Conservation (phyloP, 1,284 basidiomycete genomes). For the Caloboletus inedulis region DNA sequence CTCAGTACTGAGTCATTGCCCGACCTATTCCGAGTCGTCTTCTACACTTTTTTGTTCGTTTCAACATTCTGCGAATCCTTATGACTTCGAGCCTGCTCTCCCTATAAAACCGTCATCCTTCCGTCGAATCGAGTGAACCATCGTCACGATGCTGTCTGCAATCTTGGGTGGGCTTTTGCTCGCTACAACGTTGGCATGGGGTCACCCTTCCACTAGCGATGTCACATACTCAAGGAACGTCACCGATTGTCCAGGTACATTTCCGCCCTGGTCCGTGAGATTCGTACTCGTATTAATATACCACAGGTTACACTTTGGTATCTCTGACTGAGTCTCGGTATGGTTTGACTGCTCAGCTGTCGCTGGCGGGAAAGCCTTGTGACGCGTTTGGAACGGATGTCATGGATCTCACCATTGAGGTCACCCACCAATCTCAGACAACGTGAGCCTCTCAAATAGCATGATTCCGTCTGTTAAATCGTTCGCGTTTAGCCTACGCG, state of each 20-base stretch:
- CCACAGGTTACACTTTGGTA: slow-evolving; percentile 50
- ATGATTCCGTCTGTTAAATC: not conserved
- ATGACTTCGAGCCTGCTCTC: not conserved
- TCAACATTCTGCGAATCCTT: not conserved
- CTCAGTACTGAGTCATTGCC: too few relatives aligned
- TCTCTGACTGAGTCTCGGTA: slow-evolving; percentile 42
- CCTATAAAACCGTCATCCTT: slow-evolving; percentile 10
- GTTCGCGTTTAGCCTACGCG: slow-evolving; percentile 53
- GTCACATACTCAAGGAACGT: slow-evolving; percentile 26
- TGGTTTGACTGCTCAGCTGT: slow-evolving; percentile 57
- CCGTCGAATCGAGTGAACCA: not conserved
- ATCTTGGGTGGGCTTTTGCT: slow-evolving; percentile 24
- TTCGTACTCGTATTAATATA: not conserved
- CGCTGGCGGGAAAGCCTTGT: slow-evolving; percentile 59
- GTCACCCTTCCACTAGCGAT: slow-evolving; percentile 1
- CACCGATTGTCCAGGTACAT: slow-evolving; percentile 29
- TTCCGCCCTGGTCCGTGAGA: not conserved
- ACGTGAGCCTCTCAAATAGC: slow-evolving; percentile 33
- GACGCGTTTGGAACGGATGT: slow-evolving; percentile 74
- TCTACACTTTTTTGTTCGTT: not conserved
- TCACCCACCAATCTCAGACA: slow-evolving; percentile 58
- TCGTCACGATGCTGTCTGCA: slow-evolving; percentile 15
- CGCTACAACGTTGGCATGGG: slow-evolving; percentile 12
- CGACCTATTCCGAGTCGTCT: too few relatives aligned
- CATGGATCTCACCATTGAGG: slow-evolving; percentile 56